A percentile compares a stretch with the other conserved stretches of the same genome.
phyloP scores from a whole-genome alignment of 2,329 filamentous ascomycete genomes.

The Mycosphaerella arachidis region DNA sequence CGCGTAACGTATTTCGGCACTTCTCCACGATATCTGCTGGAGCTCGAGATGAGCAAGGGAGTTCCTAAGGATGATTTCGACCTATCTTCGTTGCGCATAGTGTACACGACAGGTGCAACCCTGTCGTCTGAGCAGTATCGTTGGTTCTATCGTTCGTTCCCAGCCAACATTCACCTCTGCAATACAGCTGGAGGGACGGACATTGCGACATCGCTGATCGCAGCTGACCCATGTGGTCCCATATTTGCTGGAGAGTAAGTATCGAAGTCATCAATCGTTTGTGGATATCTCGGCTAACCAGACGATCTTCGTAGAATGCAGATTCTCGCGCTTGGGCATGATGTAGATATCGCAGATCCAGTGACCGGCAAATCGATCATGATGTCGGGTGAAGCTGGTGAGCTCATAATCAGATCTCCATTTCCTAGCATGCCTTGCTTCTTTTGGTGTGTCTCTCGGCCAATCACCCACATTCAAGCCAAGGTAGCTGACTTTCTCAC shows the following conservation, averaged over 20 bases:
- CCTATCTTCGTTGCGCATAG: constrained; percentile 38
- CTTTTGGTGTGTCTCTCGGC: neutral
- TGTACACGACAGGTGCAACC: constrained; percentile 45
- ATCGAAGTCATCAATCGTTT: neutral
- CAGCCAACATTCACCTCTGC: constrained; percentile 37
- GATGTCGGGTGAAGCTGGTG: constrained; percentile 37
- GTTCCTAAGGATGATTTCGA: constrained; percentile 38
- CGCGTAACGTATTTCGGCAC: constrained; percentile 42
- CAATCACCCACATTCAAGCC: neutral
- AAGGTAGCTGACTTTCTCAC: constrained; percentile 39
- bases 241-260: constrained; percentile 40
- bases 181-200: constrained; percentile 47
- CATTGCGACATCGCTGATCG: constrained; percentile 42
- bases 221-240: constrained; percentile 41
- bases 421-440: constrained; percentile 41
- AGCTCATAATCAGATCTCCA: constrained; percentile 44
- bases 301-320: constrained; percentile 25
- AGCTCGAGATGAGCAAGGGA: constrained; percentile 37
- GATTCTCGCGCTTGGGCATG: constrained; percentile 43
- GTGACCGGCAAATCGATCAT: constrained; percentile 35
- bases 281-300: neutral
- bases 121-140: constrained; percentile 41
- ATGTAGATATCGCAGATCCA: constrained; percentile 44
- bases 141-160: constrained; percentile 46
- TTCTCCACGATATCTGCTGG: constrained; percentile 43